Conservation (phyloP, 345 rosid genomes). For the Eucalyptus polybractea region DNA sequence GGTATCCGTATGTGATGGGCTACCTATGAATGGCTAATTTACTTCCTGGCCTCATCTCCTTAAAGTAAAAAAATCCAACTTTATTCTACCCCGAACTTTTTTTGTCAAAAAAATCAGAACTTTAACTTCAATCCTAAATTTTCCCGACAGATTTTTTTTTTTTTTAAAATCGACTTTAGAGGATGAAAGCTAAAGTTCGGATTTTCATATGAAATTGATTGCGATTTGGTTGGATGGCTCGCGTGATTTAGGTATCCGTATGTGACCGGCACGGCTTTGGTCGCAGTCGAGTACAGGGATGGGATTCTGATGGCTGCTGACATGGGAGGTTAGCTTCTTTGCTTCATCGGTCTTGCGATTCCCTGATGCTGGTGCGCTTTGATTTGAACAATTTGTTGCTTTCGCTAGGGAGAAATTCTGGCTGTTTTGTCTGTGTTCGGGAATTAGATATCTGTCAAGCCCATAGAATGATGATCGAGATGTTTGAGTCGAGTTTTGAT, state of each 20-base stretch:
- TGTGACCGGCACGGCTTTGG: constrained; percentile 85
- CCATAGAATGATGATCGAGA: not conserved
- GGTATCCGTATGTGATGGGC: no score
- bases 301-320: constrained; percentile 95
- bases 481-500: rapidly evolving
- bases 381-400: not conserved
- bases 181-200: no score
- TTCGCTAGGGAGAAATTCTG: not conserved
- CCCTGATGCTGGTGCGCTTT: not conserved
- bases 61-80: no score
- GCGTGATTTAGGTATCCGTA: constrained; percentile 43
- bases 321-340: constrained; percentile 65
- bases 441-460: not conserved
- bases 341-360: not conserved
- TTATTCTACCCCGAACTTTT: no score
- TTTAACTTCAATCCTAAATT: no score
- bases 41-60: no score
- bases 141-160: no score
- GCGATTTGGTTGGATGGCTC: not conserved
- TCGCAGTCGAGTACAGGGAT: constrained; percentile 75
- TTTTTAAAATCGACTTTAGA: no score
- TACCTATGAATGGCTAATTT: no score
- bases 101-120: no score
- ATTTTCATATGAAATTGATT: not conserved
- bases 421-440: not conserved